Base-by-base conservation (phyloP, 2,329 filamentous ascomycete genomes). In the Coleophoma crateriformis region DNA sequence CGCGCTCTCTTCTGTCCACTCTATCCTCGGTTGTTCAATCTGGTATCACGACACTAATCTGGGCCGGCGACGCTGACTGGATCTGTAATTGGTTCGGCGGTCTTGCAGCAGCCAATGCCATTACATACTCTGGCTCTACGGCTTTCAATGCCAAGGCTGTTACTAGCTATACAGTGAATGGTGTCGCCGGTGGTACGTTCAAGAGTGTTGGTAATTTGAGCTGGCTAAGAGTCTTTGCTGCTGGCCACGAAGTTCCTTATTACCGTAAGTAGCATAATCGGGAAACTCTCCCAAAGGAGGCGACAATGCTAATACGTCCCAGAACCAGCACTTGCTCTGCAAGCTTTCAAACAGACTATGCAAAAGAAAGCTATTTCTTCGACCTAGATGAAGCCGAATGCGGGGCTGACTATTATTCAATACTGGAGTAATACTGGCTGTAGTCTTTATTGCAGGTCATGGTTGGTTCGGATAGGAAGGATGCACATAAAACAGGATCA, bases 11-110 rank as follows among this genome's bases (percentile, higher is more conserved):
- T 56, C 61, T 77, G 13, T 55, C 64, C 2, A 65, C 66, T 1
- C 63, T 79, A 10, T 69, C 70, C 1, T 60, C 65, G 1, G 69
- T 80, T 3, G 70, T 78, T 15, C 64, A 72, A 53, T 70, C 69
- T 7, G 74, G 73, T 2, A 69, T 80, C 33, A 68, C 67, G 19
- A 72, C 76, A 1, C 57, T 80, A 2, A 64, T 80, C 40, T 81
- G 76, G 76, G 76, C 77, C 0, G 78, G 78, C 33, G 78, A 81
- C 48, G 71, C 77, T 3, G 78, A 82, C 56, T 81, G 71, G 65
- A 77, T 80, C 47, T 81, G 77, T 57, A 82, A 81, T 62, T 81
- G 77, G 73, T 64, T 74, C 32, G 78, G 78, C n/a, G 71, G 68
- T 33, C 66, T 75, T 6, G 67, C 63, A 11, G 71, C 71, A 2